Conservation (phyloP, 106 monocot species). For the Dendrobium huoshanense region DNA sequence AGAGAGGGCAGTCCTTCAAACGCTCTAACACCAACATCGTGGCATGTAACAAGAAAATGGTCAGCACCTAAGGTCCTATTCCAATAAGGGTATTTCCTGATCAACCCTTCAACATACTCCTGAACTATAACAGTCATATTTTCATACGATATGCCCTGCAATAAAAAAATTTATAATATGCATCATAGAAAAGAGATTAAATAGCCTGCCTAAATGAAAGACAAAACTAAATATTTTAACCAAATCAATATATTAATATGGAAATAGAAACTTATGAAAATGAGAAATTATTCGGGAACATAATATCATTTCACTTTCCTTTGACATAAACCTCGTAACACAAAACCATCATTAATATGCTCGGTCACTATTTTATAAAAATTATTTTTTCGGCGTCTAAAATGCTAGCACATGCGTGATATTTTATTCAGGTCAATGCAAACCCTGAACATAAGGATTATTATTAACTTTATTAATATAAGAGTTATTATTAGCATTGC, state of each 20-base stretch:
- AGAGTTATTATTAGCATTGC: background rate
- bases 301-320: background rate
- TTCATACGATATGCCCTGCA: constrained; percentile 90
- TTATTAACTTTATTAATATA: background rate
- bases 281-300: background rate
- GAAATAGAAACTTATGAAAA: background rate
- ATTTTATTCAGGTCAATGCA: background rate
- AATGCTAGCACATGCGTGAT: background rate
- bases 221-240: background rate
- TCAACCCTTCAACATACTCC: constrained; percentile 82
- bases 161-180: background rate
- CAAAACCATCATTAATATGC: background rate
- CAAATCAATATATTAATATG: background rate
- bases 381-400: background rate
- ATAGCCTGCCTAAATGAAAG: background rate
- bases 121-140: constrained; percentile 94
- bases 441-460: background rate
- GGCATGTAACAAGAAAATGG: constrained; percentile 93
- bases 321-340: background rate
- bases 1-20: constrained; percentile 73
- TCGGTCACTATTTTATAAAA: background rate
- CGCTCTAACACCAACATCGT: constrained; percentile 98
- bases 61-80: constrained; percentile 91
- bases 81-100: constrained; percentile 93
- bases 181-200: background rate